These are phyloP conservation scores for Trypanosoma mega DNA, from an alignment of 208 protist genomes.

Conservation along the genomic window DNA sequence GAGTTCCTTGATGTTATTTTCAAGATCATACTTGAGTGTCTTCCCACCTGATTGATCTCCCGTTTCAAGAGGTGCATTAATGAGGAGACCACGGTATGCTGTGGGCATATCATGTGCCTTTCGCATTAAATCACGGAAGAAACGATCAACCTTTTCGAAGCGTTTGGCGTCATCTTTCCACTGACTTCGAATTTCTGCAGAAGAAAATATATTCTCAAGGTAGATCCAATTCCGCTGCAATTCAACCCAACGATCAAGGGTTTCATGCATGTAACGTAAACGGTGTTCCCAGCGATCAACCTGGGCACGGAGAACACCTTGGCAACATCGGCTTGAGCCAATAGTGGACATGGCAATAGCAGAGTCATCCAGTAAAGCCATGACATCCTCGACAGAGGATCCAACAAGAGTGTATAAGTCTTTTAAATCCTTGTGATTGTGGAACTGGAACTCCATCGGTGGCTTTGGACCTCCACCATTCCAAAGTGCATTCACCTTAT, in stretches of 20 bases:
- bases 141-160: conserved; percentile 94
- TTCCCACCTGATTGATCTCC: conserved; percentile 41
- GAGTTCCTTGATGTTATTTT: conserved; percentile 91
- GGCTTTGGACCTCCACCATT: conserved; percentile 91
- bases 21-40: conserved; percentile 80
- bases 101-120: conserved; percentile 91
- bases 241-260: conserved; percentile 93
- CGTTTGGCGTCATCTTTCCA: conserved; percentile 95
- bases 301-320: conserved; percentile 87
- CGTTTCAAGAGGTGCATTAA: conserved; percentile 82
- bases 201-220: conserved; percentile 96
- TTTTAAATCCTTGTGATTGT: conserved; percentile 93
- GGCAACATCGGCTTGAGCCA: conserved; percentile 90
- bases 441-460: conserved; percentile 91
- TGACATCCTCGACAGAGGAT: conserved; percentile 92
- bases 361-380: conserved; percentile 92
- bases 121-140: conserved; percentile 95
- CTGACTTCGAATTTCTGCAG: conserved; percentile 95
- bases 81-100: conserved; percentile 85
- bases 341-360: conserved; percentile 92
- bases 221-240: conserved; percentile 97
- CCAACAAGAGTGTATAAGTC: conserved; percentile 92
- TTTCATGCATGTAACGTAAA: conserved; percentile 93
- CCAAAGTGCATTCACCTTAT: conserved; percentile 94
- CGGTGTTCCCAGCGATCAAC: conserved; percentile 95